Conservation (phyloP, 1,139 yeast species). For the Suhomyces choctaworum region DNA sequence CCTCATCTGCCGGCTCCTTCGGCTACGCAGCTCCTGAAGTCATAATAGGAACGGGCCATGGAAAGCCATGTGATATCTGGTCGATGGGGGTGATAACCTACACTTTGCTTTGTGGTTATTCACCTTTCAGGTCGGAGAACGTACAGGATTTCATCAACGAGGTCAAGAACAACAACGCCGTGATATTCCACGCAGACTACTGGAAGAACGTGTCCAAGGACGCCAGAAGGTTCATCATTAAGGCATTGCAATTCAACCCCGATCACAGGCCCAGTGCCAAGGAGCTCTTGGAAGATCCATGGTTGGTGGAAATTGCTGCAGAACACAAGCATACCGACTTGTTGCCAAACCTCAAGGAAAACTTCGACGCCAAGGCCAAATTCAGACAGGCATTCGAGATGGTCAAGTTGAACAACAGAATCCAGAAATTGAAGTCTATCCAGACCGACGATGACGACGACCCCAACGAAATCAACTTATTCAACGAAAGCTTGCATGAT, state of each 20-base stretch:
- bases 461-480: slow-evolving; percentile 47
- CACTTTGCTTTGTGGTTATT: slow-evolving; percentile 86
- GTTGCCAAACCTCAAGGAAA: slow-evolving; percentile 64
- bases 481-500: slow-evolving; percentile 26
- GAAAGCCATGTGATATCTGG: slow-evolving; percentile 90
- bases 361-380: slow-evolving; percentile 82
- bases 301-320: slow-evolving; percentile 59
- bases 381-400: slow-evolving; percentile 85
- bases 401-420: slow-evolving; percentile 72
- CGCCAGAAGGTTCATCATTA: slow-evolving; percentile 71
- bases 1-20: slow-evolving; percentile 82
- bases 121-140: slow-evolving; percentile 86
- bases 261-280: slow-evolving; percentile 64
- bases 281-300: slow-evolving; percentile 63
- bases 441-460: slow-evolving; percentile 58
- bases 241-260: slow-evolving; percentile 68
- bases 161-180: slow-evolving; percentile 66
- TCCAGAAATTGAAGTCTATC: slow-evolving; percentile 59
- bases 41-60: slow-evolving; percentile 73
- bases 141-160: slow-evolving; percentile 79
- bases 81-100: slow-evolving; percentile 89
- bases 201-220: slow-evolving; percentile 78
- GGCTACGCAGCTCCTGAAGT: slow-evolving; percentile 97
- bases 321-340: slow-evolving; percentile 58
- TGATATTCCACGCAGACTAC: slow-evolving; percentile 81